phyloP scores from a whole-genome alignment of 73 alveolate species.

The Paramecium octaurelia region DNA sequence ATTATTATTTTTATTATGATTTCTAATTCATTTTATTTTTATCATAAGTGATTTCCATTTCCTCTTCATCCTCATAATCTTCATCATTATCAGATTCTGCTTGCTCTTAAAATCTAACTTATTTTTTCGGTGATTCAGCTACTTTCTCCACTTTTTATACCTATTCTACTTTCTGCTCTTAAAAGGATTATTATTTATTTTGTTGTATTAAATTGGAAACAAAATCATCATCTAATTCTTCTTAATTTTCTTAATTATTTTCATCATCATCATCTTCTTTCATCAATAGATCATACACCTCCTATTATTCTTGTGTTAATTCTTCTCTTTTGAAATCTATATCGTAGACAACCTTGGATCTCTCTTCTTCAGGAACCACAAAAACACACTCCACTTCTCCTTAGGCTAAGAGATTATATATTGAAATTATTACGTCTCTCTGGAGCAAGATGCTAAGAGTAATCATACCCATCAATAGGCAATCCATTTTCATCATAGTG shows the following conservation, averaged over 20 bases:
- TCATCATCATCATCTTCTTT: background rate
- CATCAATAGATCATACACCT: background rate
- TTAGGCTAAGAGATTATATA: background rate
- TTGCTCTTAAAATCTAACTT: background rate
- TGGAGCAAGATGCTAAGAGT: background rate
- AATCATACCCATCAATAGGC: background rate
- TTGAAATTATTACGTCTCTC: background rate
- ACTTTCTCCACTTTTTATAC: background rate
- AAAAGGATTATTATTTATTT: background rate
- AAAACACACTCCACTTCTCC: background rate
- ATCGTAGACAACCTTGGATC: background rate
- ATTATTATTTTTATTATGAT: background rate
- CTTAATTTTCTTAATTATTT: background rate
- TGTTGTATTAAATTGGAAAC: background rate
- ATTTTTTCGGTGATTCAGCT: background rate
- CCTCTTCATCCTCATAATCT: slow-evolving; percentile 16
- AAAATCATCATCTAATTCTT: background rate
- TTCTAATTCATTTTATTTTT: background rate
- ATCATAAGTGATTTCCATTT: background rate
- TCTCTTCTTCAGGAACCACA: background rate
- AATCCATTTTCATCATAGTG: background rate
- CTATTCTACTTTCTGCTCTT: background rate
- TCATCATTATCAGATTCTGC: background rate
- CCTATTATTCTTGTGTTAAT: background rate
- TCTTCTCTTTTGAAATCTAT: background rate